Evolutionary conservation across 2,329 filamentous ascomycete genomes (phyloP), one percentile per base, ranked within the genome.

Genomic region (Penicillium concentricum): DNA sequence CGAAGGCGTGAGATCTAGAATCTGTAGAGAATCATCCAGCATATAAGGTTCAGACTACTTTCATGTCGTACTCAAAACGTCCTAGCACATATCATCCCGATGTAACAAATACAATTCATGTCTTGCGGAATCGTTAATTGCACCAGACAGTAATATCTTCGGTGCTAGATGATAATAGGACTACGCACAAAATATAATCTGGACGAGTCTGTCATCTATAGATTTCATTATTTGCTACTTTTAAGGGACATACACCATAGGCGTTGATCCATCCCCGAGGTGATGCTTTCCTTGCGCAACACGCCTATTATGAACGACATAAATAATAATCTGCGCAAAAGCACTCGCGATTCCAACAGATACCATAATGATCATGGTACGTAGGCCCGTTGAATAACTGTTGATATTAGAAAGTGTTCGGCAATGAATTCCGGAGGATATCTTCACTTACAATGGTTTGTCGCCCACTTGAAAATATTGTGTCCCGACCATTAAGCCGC

Each of bases 11-110:
- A 46, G 3, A 39, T 42, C 4, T 10, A 28, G 3, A 16, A 16
- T 26, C 5, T 45, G 28, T 44, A 54, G 15, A 45, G 18, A 18
- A 51, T 2, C 41, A 28, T 26, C 6, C 20, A 10, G 20, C 12
- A 54, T 28, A 48, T 12, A 24, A 35, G 30, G 5, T 10, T 59
- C 68, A n/a, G 81, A 80, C 12, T 34, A 26, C 30, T 18, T 18
- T 43, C 4, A 26, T 8, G 13, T 16, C 10, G 16, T 26, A 32
- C 16, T 12, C 8, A 18, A 20, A 5, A 5, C 2, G 10, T 34
- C 22, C 18, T 16, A 24, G 15, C 18, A 35, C 8, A 46, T 34
- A 46, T 0, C 5, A 34, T 34, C 30, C 30, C 8, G 2, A n/a
- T 34, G 20, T 20, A 9, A 16, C 22, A n/a, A 22, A 4, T 15